Evolutionary conservation across 2,329 filamentous ascomycete species (phyloP).

Genomic region (Samsoniella hepiali): DNA sequence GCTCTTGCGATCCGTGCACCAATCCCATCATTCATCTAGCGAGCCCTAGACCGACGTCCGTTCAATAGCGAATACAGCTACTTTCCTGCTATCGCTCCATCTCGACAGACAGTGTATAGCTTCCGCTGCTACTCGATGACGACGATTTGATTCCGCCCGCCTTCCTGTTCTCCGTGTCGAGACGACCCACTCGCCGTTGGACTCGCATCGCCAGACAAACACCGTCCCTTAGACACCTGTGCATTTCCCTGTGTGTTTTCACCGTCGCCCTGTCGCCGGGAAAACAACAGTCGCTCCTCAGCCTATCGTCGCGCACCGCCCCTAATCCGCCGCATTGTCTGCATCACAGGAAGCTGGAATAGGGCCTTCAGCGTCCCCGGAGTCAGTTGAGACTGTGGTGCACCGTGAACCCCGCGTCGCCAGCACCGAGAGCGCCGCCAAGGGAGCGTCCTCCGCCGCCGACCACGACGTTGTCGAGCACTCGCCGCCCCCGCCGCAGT

Average conservation of each 20-base stretch:
- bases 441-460: conserved; percentile 23
- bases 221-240: not conserved
- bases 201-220: not conserved
- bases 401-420: conserved; percentile 22
- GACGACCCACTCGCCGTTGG: not conserved
- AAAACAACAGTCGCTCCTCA: not conserved
- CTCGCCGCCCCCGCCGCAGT: conserved; percentile 55
- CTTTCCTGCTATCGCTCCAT: not conserved
- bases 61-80: conserved; percentile 2
- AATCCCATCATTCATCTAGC: not conserved
- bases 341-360: conserved; percentile 31
- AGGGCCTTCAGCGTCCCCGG: conserved; percentile 37
- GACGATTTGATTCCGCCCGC: conserved; percentile 7
- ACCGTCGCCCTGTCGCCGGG: not conserved
- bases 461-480: conserved; percentile 32
- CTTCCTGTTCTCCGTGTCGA: not conserved
- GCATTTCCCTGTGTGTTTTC: not conserved
- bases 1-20: conserved; percentile 19
- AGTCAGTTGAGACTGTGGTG: conserved; percentile 32
- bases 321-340: conserved; percentile 39
- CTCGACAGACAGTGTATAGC: not conserved
- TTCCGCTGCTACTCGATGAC: conserved; percentile 1
- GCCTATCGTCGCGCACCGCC: not conserved
- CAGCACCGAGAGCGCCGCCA: conserved; percentile 24
- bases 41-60: not conserved